Conservation (phyloP, 169 alveolate species). For the Plasmodium fragile region DNA sequence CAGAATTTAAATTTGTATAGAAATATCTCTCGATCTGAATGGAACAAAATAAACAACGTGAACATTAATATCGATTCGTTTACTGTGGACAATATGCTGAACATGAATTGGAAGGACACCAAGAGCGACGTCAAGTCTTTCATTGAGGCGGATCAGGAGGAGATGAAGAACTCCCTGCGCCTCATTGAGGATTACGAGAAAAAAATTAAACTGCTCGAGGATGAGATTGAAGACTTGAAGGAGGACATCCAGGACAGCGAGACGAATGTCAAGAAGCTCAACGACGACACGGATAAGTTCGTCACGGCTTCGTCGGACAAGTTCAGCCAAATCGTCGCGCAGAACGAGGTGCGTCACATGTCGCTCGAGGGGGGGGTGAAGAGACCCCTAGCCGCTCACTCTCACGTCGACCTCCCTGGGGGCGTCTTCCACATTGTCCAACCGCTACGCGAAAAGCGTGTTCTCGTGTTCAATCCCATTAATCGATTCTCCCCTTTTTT, state of each 20-base stretch:
- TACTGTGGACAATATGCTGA: conserved; percentile 60
- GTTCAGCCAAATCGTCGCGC: conserved; percentile 10
- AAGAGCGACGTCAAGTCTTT: conserved; percentile 25
- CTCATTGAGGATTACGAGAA: conserved; percentile 51
- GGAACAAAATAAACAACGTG: conserved; percentile 30
- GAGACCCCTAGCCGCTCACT: not conserved
- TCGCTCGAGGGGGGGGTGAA: not conserved
- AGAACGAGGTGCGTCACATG: conserved; percentile 34
- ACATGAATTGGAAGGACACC: conserved; percentile 44
- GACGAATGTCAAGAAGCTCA: not conserved
- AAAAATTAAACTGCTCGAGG: conserved; percentile 8
- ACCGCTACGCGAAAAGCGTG: not conserved
- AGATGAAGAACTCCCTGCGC: conserved; percentile 32
- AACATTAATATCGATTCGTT: conserved; percentile 41
- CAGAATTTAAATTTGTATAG: conserved; percentile 43
- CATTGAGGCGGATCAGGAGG: conserved; percentile 58
- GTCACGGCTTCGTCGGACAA: conserved; percentile 9
- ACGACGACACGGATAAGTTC: conserved; percentile 39
- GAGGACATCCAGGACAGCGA: conserved; percentile 11
- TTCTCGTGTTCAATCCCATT: not conserved
- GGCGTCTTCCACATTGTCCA: not conserved
- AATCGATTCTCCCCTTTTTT: not conserved
- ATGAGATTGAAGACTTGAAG: conserved; percentile 28
- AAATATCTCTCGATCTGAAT: conserved; percentile 35
- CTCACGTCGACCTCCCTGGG: not conserved